A percentile compares a stretch with the other conserved stretches of the same genome.
These are phyloP conservation scores for Yamadazyma laniorum DNA, from an alignment of 805 yeast species.

Conservation along the genomic window DNA sequence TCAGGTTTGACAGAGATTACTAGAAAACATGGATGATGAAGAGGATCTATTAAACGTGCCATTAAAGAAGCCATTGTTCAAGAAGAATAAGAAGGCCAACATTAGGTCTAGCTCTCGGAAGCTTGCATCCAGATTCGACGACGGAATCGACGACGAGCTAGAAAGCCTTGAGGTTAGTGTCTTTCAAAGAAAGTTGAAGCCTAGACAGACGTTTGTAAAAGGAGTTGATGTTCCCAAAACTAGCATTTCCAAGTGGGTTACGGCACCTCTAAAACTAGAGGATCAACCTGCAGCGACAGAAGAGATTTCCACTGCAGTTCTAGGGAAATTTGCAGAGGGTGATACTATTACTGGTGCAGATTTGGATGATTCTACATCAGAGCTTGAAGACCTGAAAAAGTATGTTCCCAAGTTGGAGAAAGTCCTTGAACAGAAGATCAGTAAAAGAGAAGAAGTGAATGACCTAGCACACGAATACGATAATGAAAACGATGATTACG, in stretches of 20 bases:
- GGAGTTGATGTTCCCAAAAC: neutral
- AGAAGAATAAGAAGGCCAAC: slow-evolving; percentile 1
- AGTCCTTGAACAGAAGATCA: slow-evolving; percentile 1
- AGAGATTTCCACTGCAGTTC: neutral
- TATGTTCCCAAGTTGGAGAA: slow-evolving; percentile 14
- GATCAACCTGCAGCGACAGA: too few relatives aligned
- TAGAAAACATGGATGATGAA: slow-evolving; percentile 1
- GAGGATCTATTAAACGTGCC: slow-evolving; percentile 7
- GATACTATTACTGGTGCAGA: slow-evolving; percentile 9
- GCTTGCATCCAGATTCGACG: neutral
- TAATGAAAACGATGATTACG: slow-evolving; percentile 12
- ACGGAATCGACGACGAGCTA: neutral
- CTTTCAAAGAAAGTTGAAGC: neutral
- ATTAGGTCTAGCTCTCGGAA: neutral
- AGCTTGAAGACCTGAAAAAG: slow-evolving; percentile 3
- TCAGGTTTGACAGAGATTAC: neutral
- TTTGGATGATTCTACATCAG: slow-evolving; percentile 1
- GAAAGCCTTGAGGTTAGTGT: neutral
- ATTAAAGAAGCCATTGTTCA: slow-evolving; percentile 5
- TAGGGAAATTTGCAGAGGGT: slow-evolving; percentile 6
- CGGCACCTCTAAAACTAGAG: neutral
- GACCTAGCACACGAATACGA: slow-evolving; percentile 13
- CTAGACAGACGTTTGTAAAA: slow-evolving; percentile 3
- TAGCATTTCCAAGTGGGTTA: slow-evolving; percentile 3
- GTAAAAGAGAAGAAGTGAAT: slow-evolving; percentile 5